Percentiles rank a stretch among this genome's conserved stretches.
phyloP scores from a whole-genome alignment of 306 rosid genomes.

The Quercus glauca region DNA sequence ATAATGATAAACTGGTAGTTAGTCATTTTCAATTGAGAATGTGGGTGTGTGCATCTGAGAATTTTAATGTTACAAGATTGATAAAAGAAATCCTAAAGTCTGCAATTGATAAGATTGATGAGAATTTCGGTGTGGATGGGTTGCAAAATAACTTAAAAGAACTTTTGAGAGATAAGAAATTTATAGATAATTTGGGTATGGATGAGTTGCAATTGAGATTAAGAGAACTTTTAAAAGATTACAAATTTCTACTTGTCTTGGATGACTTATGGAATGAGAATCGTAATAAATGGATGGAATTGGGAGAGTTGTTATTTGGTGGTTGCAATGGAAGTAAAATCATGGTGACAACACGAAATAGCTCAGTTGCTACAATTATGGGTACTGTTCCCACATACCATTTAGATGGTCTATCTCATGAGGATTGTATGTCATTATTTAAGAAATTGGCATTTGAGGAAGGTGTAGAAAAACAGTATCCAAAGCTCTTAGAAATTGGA shows the following conservation, averaged over 20 bases:
- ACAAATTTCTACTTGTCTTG: neutral
- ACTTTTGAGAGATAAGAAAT: no score
- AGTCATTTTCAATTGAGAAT: constrained; percentile 10
- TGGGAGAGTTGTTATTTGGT: neutral
- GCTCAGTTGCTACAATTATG: constrained; percentile 4
- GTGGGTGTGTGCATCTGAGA: constrained; percentile 20
- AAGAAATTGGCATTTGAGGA: constrained; percentile 32
- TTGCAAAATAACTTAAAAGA: no score
- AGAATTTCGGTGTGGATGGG: no score
- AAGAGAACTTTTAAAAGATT: neutral
- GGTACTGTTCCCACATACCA: neutral
- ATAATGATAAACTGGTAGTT: neutral
- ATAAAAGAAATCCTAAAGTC: constrained; percentile 12
- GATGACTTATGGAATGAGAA: constrained; percentile 21
- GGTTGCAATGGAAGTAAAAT: constrained; percentile 18
- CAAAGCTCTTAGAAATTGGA: constrained; percentile 15
- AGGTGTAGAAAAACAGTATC: constrained; percentile 9
- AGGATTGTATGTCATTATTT: constrained; percentile 21
- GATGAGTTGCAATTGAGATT: neutral
- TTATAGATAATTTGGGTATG: neutral
- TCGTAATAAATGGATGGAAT: constrained; percentile 10
- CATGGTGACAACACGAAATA: neutral
- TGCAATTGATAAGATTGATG: neutral
- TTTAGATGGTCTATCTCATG: neutral
- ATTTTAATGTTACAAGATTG: constrained; percentile 14